These are phyloP conservation scores for Diplodia mutila DNA, from an alignment of 2,329 filamentous ascomycete genomes.

Conservation along the genomic window DNA sequence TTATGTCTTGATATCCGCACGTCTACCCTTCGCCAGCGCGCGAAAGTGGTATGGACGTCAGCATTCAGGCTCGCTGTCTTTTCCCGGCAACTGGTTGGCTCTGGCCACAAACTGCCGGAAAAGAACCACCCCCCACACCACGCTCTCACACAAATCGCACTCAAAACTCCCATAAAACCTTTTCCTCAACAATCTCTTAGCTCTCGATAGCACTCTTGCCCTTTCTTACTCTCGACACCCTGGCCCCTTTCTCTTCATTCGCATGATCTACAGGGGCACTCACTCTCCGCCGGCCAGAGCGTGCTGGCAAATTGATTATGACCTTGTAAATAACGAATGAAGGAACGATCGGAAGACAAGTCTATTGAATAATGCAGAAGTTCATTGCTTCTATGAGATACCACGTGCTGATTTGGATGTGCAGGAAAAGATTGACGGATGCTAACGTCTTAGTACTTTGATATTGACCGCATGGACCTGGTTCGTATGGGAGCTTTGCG, in stretches of 20 bases:
- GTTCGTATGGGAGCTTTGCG: not conserved
- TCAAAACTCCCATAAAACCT: conserved; percentile 24
- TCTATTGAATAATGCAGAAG: conserved; percentile 22
- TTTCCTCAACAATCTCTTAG: conserved; percentile 26
- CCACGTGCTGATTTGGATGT: conserved; percentile 4
- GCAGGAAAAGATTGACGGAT: not conserved
- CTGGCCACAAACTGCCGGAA: conserved; percentile 13
- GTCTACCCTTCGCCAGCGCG: conserved; percentile 31
- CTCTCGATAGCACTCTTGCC: conserved; percentile 25
- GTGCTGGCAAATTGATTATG: conserved; percentile 25
- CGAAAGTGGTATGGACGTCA: conserved; percentile 32
- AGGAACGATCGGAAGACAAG: conserved; percentile 24
- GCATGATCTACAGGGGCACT: conserved; percentile 26
- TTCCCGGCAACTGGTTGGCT: conserved; percentile 24
- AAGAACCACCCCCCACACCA: conserved; percentile 20
- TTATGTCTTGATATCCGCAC: conserved; percentile 46
- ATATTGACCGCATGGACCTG: not conserved
- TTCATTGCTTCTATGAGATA: not conserved
- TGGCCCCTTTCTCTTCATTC: conserved; percentile 26
- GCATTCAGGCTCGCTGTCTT: conserved; percentile 33
- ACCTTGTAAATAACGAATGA: conserved; percentile 27
- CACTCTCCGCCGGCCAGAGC: conserved; percentile 22
- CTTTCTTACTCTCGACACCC: conserved; percentile 24
- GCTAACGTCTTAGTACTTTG: not conserved
- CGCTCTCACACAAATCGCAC: conserved; percentile 23